A percentile compares a stretch with the other conserved stretches of the same genome.
phyloP scores from a whole-genome alignment of 2,329 filamentous ascomycete genomes.

The Cladosporium phlei region DNA sequence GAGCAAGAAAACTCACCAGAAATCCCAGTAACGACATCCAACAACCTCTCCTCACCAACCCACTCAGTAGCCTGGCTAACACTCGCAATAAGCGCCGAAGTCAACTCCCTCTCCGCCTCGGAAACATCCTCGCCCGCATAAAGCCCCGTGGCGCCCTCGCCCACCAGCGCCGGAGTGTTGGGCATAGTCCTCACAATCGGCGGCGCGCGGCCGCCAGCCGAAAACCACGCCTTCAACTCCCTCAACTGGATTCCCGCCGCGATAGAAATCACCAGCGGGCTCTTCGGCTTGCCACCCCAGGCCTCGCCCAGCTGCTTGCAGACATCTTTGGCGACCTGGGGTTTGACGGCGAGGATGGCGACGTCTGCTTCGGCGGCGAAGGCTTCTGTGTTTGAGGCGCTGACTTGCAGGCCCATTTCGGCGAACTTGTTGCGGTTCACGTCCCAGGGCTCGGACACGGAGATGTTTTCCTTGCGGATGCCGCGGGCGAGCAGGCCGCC shows the following conservation, averaged over 20 bases:
- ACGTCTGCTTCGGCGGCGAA: slow-evolving; percentile 24
- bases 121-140: slow-evolving; percentile 24
- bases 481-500: slow-evolving; percentile 22
- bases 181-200: slow-evolving; percentile 26
- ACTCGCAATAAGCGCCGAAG: slow-evolving; percentile 20
- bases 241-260: slow-evolving; percentile 23
- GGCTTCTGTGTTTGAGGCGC: slow-evolving; percentile 23
- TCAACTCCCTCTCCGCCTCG: slow-evolving; percentile 19
- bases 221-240: slow-evolving; percentile 22
- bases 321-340: slow-evolving; percentile 26
- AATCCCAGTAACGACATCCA: slow-evolving; percentile 26
- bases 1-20: slow-evolving; percentile 17
- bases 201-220: slow-evolving; percentile 19
- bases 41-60: slow-evolving; percentile 24
- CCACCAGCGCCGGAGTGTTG: slow-evolving; percentile 26
- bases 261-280: slow-evolving; percentile 24
- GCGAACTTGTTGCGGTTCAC: slow-evolving; percentile 27
- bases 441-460: slow-evolving; percentile 27
- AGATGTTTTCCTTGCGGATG: slow-evolving; percentile 23
- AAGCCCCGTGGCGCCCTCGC: slow-evolving; percentile 25
- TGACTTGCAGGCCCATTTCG: slow-evolving; percentile 24
- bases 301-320: slow-evolving; percentile 23
- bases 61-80: slow-evolving; percentile 26
- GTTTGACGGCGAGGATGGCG: slow-evolving; percentile 26
- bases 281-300: slow-evolving; percentile 13